These are phyloP conservation scores for Globisporangium cederbergense DNA, from an alignment of 352 stramenopile genomes.

Conservation along the genomic window DNA sequence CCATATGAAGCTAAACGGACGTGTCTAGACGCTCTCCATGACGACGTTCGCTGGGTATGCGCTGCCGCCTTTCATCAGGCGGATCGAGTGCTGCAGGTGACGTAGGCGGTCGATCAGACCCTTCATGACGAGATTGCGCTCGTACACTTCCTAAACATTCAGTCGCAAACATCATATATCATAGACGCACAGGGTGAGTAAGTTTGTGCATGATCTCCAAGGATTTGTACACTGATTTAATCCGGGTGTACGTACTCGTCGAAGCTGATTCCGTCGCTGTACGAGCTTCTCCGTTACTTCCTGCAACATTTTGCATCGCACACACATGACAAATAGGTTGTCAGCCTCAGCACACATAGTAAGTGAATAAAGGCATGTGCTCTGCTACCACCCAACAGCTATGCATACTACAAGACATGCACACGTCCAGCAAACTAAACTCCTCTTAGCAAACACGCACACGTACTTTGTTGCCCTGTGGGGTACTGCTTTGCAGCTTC, in stretches of 20 bases:
- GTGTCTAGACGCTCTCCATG: conserved; percentile 68
- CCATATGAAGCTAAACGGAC: neutral
- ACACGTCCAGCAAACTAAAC: neutral
- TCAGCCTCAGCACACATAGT: neutral
- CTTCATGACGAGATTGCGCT: conserved; percentile 86
- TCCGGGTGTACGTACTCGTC: conserved; percentile 35
- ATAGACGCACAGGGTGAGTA: no score
- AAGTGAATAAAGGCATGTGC: neutral
- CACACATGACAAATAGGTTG: neutral
- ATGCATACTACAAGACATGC: neutral
- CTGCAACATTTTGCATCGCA: conserved; percentile 16
- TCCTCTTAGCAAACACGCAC: neutral
- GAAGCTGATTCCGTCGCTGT: conserved; percentile 65
- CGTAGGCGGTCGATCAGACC: conserved; percentile 76
- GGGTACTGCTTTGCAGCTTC: conserved; percentile 31
- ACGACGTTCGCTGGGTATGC: conserved; percentile 54
- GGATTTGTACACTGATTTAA: no score
- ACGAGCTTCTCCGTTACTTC: conserved; percentile 50
- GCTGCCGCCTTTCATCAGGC: conserved; percentile 64
- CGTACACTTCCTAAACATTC: conserved; percentile 63
- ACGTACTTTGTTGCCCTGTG: conserved; percentile 11
- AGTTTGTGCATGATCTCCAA: no score
- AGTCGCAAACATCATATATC: neutral
- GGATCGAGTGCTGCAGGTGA: conserved; percentile 72
- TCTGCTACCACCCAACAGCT: neutral